Conservation (phyloP, 768 basidiomycete genomes). For the Phylloporus scabripes region DNA sequence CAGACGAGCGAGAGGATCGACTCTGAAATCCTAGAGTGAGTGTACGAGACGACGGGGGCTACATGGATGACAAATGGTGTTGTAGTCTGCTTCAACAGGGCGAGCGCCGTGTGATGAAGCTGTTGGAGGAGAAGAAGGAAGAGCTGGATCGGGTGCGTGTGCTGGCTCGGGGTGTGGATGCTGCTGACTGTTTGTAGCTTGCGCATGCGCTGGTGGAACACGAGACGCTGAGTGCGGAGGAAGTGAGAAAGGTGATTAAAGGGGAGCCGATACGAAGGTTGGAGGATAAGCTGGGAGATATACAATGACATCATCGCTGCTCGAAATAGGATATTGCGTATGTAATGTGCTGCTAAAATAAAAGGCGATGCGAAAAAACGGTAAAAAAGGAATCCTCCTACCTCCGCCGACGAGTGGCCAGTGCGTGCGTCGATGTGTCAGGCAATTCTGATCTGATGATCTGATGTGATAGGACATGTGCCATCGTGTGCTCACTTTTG, state of each 20-base stretch:
- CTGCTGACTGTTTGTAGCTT: conserved; percentile 44
- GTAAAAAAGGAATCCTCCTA: conserved; percentile 32
- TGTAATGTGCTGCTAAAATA: conserved; percentile 1
- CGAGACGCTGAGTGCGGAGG: conserved; percentile 84
- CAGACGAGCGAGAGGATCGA: conserved; percentile 82
- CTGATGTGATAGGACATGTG: conserved; percentile 45
- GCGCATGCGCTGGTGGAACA: conserved; percentile 91
- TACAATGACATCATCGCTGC: background rate
- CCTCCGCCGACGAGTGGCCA: conserved; percentile 45
- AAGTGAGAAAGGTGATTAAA: conserved; percentile 80
- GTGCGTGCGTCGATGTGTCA: background rate
- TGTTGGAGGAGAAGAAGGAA: conserved; percentile 61
- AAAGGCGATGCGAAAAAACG: conserved; percentile 10
- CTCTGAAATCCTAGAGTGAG: conserved; percentile 76
- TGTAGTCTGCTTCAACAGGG: conserved; percentile 61
- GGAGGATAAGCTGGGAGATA: conserved; percentile 41
- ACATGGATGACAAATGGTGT: background rate
- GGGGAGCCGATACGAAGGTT: conserved; percentile 76
- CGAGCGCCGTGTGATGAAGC: conserved; percentile 56
- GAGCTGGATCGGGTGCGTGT: conserved; percentile 67
- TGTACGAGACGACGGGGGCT: conserved; percentile 5
- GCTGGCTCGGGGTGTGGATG: background rate
- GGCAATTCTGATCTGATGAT: background rate
- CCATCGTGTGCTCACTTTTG: conserved; percentile 53
- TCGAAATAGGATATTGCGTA: background rate